Conservation (phyloP, 1,139 yeast species). For the Hansenula lynferdii region DNA sequence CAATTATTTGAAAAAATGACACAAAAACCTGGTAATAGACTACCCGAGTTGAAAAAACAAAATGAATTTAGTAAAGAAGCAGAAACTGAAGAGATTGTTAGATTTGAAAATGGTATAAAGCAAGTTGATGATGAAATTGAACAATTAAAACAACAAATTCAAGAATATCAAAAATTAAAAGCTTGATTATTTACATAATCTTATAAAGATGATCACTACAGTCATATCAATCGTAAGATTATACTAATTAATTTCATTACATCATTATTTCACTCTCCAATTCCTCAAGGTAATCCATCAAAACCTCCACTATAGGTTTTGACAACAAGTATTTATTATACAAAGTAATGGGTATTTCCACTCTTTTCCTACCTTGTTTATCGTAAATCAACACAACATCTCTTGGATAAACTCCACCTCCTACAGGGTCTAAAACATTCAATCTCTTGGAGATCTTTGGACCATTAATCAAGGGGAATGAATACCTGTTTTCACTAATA, state of each 20-base stretch:
- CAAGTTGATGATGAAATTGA: slow-evolving; percentile 58
- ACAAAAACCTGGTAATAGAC: slow-evolving; percentile 63
- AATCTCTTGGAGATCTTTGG: slow-evolving; percentile 23
- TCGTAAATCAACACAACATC: slow-evolving; percentile 34
- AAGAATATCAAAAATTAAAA: slow-evolving; percentile 39
- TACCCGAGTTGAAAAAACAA: slow-evolving; percentile 55
- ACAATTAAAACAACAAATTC: slow-evolving; percentile 44
- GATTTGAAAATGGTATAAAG: slow-evolving; percentile 62
- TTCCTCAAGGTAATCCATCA: slow-evolving; percentile 24
- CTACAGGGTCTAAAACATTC: slow-evolving; percentile 37
- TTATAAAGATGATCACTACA: too few relatives aligned
- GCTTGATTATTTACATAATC: too few relatives aligned
- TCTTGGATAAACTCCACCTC: slow-evolving; percentile 42
- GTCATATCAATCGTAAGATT: too few relatives aligned
- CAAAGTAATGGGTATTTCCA: slow-evolving; percentile 14
- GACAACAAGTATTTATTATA: slow-evolving; percentile 17
- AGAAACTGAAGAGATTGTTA: slow-evolving; percentile 75
- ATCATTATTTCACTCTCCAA: slow-evolving; percentile 6
- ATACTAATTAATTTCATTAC: not conserved
- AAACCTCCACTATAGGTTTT: slow-evolving; percentile 20
- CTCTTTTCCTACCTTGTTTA: slow-evolving; percentile 16
- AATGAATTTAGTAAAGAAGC: slow-evolving; percentile 45
- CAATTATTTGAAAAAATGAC: slow-evolving; percentile 76
- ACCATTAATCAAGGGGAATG: slow-evolving; percentile 18
- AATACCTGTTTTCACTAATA: slow-evolving; percentile 7